Base-by-base conservation (phyloP, 768 basidiomycete genomes). In the Xanthoconium purpureum region DNA sequence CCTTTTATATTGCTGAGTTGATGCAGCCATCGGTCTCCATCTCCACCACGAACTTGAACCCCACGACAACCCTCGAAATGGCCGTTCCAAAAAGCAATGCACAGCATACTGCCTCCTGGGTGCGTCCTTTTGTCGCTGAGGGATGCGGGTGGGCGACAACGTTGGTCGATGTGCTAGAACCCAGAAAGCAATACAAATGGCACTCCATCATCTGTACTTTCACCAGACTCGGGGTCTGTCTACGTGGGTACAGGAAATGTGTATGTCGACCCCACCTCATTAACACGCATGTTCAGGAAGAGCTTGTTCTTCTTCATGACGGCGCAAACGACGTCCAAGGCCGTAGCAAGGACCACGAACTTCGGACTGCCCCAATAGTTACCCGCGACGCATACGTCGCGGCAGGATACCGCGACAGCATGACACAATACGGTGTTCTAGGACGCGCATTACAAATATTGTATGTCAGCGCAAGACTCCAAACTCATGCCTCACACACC, bases 391-490 rank as follows among this genome's bases (percentile, higher is more conserved):
- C 82, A 0, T 75, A 75, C 40, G 61, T 74, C 14, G 57, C 65
- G 0, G 70, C 73, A 5, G 68, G 68, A n/a, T 71, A 71, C 47
- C 59, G 50, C 14, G 67, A 73, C 3, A 67, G 66, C n/a, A 53
- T 70, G 10, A 71, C 75, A 0, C 88, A 88, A 58, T 87, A 89
- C 56, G 87, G 86, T 0, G 79, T 89, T 1, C 59, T 88, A 1
- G 87, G 88, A 0, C 74, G 75, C 5, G 64, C 76, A 0, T 15
- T 83, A 3, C 69, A 74, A 0, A 77, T 77, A 36, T 71, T 79
- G 85, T 85, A 57, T 55, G 75, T 66, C 39, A 17, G 3, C 8
- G 12, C n/a, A 20, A 6, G 18, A 1, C n/a, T 30, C 40, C 42
- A 10, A 8, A 37, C 37, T 40, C 32, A 40, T 39, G 13, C 14